Conservation (phyloP, 352 stramenopile species). For the Pythium aquatile region DNA sequence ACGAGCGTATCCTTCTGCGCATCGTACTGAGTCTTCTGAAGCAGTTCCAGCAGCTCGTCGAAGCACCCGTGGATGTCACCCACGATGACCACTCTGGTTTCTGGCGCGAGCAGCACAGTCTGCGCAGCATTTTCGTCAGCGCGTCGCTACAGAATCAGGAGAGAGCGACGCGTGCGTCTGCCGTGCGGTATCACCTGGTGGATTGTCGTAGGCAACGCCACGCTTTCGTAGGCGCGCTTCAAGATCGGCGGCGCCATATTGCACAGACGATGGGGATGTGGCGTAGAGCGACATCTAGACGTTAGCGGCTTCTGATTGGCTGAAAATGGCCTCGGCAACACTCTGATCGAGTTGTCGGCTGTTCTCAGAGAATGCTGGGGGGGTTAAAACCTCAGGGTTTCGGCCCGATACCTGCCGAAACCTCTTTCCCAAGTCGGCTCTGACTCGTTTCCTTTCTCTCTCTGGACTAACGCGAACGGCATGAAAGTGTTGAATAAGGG, state of each 20-base stretch:
- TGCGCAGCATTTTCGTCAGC: slow-evolving; percentile 1
- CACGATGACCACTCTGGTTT: slow-evolving; percentile 71
- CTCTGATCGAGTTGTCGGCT: slow-evolving; percentile 2
- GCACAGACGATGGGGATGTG: background rate
- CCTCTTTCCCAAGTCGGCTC: background rate
- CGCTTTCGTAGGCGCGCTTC: slow-evolving; percentile 44
- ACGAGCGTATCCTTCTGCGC: slow-evolving; percentile 69
- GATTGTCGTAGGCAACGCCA: slow-evolving; percentile 44
- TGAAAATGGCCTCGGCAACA: background rate
- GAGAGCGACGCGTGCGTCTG: background rate
- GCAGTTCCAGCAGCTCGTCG: slow-evolving; percentile 72
- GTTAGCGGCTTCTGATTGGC: slow-evolving; percentile 7
- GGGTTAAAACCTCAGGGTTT: slow-evolving; percentile 7
- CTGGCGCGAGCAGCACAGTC: slow-evolving; percentile 10
- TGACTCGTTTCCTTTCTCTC: slow-evolving; percentile 4
- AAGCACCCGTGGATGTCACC: slow-evolving; percentile 93
- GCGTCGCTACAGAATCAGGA: slow-evolving; percentile 22
- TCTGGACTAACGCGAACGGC: background rate
- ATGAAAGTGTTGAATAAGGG: slow-evolving; percentile 9
- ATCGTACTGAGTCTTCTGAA: slow-evolving; percentile 46
- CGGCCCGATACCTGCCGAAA: background rate
- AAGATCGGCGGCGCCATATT: slow-evolving; percentile 4
- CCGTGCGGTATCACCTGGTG: slow-evolving; percentile 32
- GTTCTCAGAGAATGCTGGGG: slow-evolving; percentile 9
- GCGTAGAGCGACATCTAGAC: background rate